Evolutionary conservation across 768 basidiomycete species (phyloP).

Genomic region (Mycena kentingensis): DNA sequence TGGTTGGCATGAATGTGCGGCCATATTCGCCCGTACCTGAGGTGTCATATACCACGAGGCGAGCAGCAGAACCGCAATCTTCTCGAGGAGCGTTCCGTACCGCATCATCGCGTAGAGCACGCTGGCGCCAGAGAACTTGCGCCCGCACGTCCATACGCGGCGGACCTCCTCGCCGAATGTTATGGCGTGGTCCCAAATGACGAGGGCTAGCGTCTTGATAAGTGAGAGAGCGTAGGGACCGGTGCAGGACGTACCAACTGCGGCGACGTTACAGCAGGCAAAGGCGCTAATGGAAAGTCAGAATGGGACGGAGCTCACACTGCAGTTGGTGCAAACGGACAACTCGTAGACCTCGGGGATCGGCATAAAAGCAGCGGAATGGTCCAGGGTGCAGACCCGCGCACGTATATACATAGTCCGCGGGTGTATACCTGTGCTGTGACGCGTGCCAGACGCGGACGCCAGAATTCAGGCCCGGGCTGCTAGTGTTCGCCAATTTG

Average conservation of each 20-base stretch:
- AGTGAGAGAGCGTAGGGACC: neutral
- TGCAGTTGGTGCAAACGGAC: too few relatives aligned
- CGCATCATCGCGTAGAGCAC: constrained; percentile 30
- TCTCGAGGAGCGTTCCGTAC: constrained; percentile 35
- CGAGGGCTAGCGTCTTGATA: constrained; percentile 24
- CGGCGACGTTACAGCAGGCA: constrained; percentile 34
- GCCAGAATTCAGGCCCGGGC: too few relatives aligned
- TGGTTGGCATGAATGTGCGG: neutral
- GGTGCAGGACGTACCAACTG: constrained; percentile 25
- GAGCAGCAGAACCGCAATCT: constrained; percentile 32
- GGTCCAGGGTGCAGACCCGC: too few relatives aligned
- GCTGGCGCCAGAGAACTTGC: constrained; percentile 31
- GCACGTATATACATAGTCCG: too few relatives aligned
- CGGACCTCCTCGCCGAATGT: constrained; percentile 31
- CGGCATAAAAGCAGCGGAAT: too few relatives aligned
- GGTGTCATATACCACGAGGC: constrained; percentile 37
- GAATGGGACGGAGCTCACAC: neutral
- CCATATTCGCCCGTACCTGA: too few relatives aligned
- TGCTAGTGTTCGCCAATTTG: too few relatives aligned
- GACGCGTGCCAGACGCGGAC: too few relatives aligned
- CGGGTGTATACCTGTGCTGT: too few relatives aligned
- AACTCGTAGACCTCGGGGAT: constrained; percentile 5
- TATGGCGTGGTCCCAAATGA: constrained; percentile 34
- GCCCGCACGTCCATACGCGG: constrained; percentile 32
- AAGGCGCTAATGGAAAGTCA: constrained; percentile 26